phyloP scores from a whole-genome alignment of 192 early-diverging fungal species.

The Coemansia sp. region DNA sequence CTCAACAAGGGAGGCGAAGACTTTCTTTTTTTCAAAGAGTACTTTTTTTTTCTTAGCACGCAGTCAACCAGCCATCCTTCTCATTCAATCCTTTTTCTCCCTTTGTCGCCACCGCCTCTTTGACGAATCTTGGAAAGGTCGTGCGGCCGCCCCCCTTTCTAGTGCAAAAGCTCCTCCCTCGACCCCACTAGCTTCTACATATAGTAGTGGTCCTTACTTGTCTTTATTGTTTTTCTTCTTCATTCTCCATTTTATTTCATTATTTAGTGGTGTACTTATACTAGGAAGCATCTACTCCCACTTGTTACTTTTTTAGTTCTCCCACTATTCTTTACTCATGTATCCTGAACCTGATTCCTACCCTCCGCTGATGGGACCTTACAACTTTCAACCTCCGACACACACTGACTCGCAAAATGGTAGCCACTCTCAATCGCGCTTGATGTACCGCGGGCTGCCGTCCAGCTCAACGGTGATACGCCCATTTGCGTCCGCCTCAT shows the following conservation, averaged over 20 bases:
- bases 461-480: background rate
- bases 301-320: background rate
- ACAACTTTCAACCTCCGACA: background rate
- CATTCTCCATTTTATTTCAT: background rate
- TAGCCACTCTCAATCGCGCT: background rate
- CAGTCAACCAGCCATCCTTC: constrained; percentile 1
- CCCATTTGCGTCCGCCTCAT: background rate
- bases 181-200: background rate
- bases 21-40: constrained; percentile 3
- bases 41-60: constrained; percentile 7
- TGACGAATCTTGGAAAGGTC: constrained; percentile 1
- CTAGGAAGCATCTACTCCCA: background rate
- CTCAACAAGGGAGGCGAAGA: constrained; percentile 1
- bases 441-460: background rate
- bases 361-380: background rate
- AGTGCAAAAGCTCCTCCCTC: background rate
- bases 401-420: background rate
- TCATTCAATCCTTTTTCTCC: background rate
- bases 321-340: background rate
- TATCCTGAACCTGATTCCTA: background rate
- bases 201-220: background rate
- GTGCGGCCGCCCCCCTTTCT: constrained; percentile 1
- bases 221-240: constrained; percentile 8
- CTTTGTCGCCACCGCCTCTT: constrained; percentile 4
- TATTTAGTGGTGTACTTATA: constrained; percentile 7